Base-by-base conservation (phyloP, 2,329 filamentous ascomycete species). In the Penicillium expansum region DNA sequence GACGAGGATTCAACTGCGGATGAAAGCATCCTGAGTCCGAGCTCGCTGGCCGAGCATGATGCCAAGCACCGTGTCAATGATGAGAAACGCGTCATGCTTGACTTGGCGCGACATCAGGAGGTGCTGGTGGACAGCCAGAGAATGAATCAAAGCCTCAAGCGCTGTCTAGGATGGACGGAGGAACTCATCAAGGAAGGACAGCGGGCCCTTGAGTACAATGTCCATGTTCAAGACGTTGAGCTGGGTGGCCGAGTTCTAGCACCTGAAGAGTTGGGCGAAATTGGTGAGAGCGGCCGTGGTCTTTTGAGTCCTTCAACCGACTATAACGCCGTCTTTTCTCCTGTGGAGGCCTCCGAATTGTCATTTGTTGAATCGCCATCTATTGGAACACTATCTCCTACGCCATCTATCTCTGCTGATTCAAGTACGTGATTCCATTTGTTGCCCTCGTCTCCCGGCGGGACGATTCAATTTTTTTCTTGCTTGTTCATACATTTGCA, bases 141-240 rank as follows among this genome's bases (percentile, higher is more conserved):
- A 77, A 92, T 97, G 80, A 97, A 97, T 70, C 90, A 95, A 72
- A 96, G 90, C 71, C 83, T 99, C 44, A 95, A 91, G 73, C 84
- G 91, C 47, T 99, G 94, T 72, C 81, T 97, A 33, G 86, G 87
- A 63, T 93, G 91, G 84, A 95, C 92, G 0, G 93, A 99, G 70
- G 87, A 90, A 61, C 82, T 99, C 43, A 96, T 99, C 71, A 87
- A 85, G 48, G 92, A 97, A 65, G 94, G 89, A 6, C 89, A 87
- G 69, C 93, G 91, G 70, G 94, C 94, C 0, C 82, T 99, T 2
- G 88, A 89, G 47, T 96, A 96, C 70, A 82, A 84, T 56, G 90
- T 97, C 27, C 83, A 83, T 30, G 84, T 89, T 9, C 90, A 86
- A 62, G 93, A 97, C 67, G 82, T 96, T 33, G 84, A 90, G 66